Evolutionary conservation across 768 basidiomycete species (phyloP), one percentile per base, ranked within the genome.

Genomic region (Multifurca ochricompacta): DNA sequence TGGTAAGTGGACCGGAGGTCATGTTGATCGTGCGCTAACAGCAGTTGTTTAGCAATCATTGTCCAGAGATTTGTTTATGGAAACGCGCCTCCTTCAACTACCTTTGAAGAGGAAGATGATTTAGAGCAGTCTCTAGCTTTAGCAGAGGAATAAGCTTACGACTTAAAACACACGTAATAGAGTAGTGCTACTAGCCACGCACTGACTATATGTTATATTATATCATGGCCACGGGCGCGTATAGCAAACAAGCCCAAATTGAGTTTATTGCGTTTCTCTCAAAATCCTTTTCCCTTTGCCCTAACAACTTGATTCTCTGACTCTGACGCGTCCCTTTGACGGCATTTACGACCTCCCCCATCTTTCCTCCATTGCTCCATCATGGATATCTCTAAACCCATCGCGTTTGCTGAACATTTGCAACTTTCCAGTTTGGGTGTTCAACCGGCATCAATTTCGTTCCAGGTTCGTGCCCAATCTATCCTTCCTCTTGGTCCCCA

Each of bases 391-490:
- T 69, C 69, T 48, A 90, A 88, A 75, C 89, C 88, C 45, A 93
- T 90, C 67, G 78, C 88, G 40, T 91, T 91, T 72, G 85, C 84
- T 74, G 88, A 92, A 71, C 90, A 92, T 67, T 74, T 91, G 27
- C 90, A 99, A 75, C 87, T 99, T 64, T 93, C 94, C 23, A 92
- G 92, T 67, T 73, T 98, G 59, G 94, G 94, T 53, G 79, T 99
- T 63, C 96, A 99, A 71, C 96, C 95, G 49, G 83, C 87, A 58
- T 94, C 94, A 51, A 98, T 99, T 65, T 91, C 91, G 18, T 99
- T 98, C 74, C 93, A 96, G 81, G 89, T 87, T 64, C 61, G 78
- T 74, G 67, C n/a, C n/a, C 71, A 18, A 52, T 30, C 49, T 32
- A 27, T 4, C 40, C 18, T 48, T 19, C 44, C 36, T 34, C n/a